Base-by-base conservation (phyloP, 768 basidiomycete species). In the Auricularia sp. region DNA sequence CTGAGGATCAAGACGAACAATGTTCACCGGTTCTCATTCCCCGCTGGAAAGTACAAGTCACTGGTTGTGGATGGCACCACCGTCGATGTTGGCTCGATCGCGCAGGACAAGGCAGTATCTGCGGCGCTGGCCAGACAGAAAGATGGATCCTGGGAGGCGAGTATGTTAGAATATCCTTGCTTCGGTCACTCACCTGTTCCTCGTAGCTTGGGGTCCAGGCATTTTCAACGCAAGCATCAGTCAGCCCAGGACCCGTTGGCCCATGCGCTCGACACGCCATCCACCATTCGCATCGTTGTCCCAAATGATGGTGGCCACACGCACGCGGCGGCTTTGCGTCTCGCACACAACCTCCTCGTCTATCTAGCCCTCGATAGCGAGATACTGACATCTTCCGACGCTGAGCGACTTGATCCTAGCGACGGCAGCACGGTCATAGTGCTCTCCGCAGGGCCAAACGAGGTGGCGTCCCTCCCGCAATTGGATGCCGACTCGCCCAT, bases 331-430 rank as follows among this genome's bases (percentile, higher is more conserved):
- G 92, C 89, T 2, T 71, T 81, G 11, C 80, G 92, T 13, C 75
- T 94, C 29, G 85, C 87, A 2, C 84, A 92, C 70, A 82, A 85
- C 66, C 75, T 94, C 18, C 75, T 83, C 37, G 70, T 83, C 0
- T 92, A 88, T 73, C 88, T 91, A 70, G 80, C 83, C 65, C 72
- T 94, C 24, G 91, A 93, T 67, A 73, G 83, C 0, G 81, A 84
- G 61, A 84, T 95, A 54, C 68, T 85, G 62, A 67, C 71, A 39
- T 81, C 80, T 67, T 64, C 72, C 3, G 79, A 81, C 67, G 80
- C 77, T 0, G 10, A 67, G 67, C 33, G 54, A 44, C 44, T 67
- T 61, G 65, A 67, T 3, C 45, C 72, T 3, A 71, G 80, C 62
- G 69, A 70, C 3, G 44, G 70, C 18, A 81, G 83, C 24, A 89